Percentiles rank a stretch among this genome's conserved stretches.
These are phyloP conservation scores for Cronartium quercuum DNA, from an alignment of 1,284 basidiomycete genomes.

Conservation along the genomic window DNA sequence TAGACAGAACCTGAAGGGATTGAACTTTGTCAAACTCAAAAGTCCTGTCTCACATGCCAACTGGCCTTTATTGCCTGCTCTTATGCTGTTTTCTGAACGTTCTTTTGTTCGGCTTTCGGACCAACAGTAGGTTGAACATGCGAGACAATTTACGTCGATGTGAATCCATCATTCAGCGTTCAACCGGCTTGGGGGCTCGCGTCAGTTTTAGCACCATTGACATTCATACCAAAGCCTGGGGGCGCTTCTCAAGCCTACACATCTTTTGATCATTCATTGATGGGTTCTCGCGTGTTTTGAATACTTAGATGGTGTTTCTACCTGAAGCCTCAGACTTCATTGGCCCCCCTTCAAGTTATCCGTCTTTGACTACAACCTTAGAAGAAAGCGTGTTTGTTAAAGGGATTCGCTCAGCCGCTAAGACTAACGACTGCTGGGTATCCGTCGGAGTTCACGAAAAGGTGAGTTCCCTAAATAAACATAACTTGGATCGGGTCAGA, in stretches of 20 bases:
- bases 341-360: slow-evolving; percentile 42
- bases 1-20: neutral
- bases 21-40: neutral
- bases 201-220: neutral
- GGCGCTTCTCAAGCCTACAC: too few relatives aligned
- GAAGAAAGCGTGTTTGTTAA: slow-evolving; percentile 45
- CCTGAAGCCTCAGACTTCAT: slow-evolving; percentile 47
- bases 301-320: slow-evolving; percentile 19
- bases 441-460: slow-evolving; percentile 48
- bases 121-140: neutral
- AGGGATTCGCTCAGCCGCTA: slow-evolving; percentile 43
- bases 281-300: neutral
- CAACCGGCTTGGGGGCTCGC: neutral
- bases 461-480: neutral
- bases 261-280: neutral
- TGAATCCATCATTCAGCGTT: slow-evolving; percentile 10
- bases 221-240: neutral
- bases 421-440: slow-evolving; percentile 43
- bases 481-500: too few relatives aligned
- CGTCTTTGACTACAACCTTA: slow-evolving; percentile 42
- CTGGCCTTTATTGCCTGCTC: neutral
- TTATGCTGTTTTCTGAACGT: neutral
- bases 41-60: neutral
- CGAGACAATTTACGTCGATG: slow-evolving; percentile 9
- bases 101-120: neutral